Evolutionary conservation across 768 basidiomycete genomes (phyloP).

Genomic region (Rhizopogon vulgaris): DNA sequence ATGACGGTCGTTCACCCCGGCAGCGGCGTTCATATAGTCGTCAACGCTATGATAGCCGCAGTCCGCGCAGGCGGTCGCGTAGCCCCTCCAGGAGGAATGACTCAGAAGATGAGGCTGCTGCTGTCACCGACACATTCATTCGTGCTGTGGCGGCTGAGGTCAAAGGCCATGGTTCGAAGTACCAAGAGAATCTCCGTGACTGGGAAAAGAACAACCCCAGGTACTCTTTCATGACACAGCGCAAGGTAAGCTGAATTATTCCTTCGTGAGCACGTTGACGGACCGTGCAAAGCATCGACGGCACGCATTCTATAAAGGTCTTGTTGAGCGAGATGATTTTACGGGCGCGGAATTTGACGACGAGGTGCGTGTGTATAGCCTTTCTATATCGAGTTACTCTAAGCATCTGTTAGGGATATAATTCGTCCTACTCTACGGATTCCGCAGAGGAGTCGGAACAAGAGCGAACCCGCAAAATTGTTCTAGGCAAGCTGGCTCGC

Average conservation of each 20-base stretch:
- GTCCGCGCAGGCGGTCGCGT: constrained; percentile 39
- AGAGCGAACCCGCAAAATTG: constrained; percentile 72
- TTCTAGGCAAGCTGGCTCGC: constrained; percentile 72
- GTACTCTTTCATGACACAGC: constrained; percentile 67
- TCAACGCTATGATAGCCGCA: constrained; percentile 33
- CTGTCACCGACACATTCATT: constrained; percentile 81
- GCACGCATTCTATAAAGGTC: constrained; percentile 63
- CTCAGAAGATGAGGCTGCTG: constrained; percentile 45
- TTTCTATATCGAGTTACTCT: neutral
- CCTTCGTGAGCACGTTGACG: constrained; percentile 1
- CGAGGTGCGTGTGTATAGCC: constrained; percentile 40
- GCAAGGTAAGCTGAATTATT: constrained; percentile 37
- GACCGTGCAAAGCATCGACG: constrained; percentile 50
- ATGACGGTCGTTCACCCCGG: constrained; percentile 37
- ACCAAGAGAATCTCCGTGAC: constrained; percentile 67
- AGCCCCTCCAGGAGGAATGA: constrained; percentile 31
- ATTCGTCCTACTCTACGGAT: constrained; percentile 87
- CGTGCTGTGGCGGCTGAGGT: constrained; percentile 83
- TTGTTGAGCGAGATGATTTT: constrained; percentile 51
- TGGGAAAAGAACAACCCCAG: constrained; percentile 78
- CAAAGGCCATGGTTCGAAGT: constrained; percentile 70
- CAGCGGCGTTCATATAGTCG: constrained; percentile 37
- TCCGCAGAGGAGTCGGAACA: constrained; percentile 91
- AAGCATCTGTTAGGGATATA: constrained; percentile 56
- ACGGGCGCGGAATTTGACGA: constrained; percentile 75